A percentile compares a stretch with the other conserved stretches of the same genome.
Conservation (phyloP, 2,329 filamentous ascomycete genomes). For the Cercospora zeae-maydis region DNA sequence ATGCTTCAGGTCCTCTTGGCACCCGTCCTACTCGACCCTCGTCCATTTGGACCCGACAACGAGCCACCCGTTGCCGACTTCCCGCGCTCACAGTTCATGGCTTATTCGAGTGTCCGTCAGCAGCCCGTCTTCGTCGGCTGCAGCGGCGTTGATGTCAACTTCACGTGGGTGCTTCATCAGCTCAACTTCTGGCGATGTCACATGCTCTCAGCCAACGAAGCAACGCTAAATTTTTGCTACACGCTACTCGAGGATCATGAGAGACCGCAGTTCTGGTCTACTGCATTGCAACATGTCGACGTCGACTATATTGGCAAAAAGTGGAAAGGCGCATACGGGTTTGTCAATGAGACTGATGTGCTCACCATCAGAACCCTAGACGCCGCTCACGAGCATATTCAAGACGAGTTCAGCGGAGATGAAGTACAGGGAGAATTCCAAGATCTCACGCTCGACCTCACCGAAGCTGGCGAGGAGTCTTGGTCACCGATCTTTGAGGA, state of each 20-base stretch:
- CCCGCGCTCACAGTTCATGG: slow-evolving; percentile 45
- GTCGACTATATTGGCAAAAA: slow-evolving; percentile 39
- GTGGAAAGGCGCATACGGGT: slow-evolving; percentile 53
- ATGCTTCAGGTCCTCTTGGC: slow-evolving; percentile 34
- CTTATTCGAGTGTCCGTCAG: slow-evolving; percentile 38
- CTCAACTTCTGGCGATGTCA: slow-evolving; percentile 55
- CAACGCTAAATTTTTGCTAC: slow-evolving; percentile 39
- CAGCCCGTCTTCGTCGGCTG: slow-evolving; percentile 44
- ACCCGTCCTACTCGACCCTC: slow-evolving; percentile 28
- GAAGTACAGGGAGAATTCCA: slow-evolving; percentile 32
- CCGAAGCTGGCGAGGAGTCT: slow-evolving; percentile 21
- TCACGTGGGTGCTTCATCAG: slow-evolving; percentile 47
- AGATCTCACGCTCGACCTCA: slow-evolving; percentile 27
- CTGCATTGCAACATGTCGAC: slow-evolving; percentile 17
- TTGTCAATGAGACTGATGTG: slow-evolving; percentile 27
- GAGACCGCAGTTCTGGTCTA: slow-evolving; percentile 39
- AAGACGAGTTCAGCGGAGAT: slow-evolving; percentile 37
- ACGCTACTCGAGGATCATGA: slow-evolving; percentile 37
- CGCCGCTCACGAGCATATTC: slow-evolving; percentile 17
- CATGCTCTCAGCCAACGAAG: slow-evolving; percentile 41
- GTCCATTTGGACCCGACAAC: background rate
- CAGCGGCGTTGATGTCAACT: slow-evolving; percentile 41
- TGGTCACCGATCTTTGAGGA: slow-evolving; percentile 44
- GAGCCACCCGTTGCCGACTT: slow-evolving; percentile 33
- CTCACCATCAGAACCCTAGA: background rate